Conservation (phyloP, 2,329 filamentous ascomycete species). For the Xylariaceae sp. region DNA sequence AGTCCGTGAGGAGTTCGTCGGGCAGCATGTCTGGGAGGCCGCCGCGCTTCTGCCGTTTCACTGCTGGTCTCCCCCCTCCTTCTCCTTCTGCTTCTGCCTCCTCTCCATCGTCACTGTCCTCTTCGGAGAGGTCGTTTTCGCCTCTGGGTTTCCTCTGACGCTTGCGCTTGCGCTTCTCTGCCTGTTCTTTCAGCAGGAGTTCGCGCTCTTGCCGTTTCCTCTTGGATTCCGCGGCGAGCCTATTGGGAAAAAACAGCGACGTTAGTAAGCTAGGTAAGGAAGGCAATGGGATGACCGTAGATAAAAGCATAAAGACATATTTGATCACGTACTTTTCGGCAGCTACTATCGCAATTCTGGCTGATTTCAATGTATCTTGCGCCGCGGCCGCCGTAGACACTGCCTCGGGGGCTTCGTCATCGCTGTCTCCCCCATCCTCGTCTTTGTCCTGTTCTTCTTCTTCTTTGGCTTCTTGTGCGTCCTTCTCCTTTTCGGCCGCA, state of each 20-base stretch:
- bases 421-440: slow-evolving; percentile 31
- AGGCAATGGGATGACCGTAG: neutral
- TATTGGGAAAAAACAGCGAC: slow-evolving; percentile 23
- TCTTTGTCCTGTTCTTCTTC: slow-evolving; percentile 30
- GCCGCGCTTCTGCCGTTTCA: slow-evolving; percentile 27
- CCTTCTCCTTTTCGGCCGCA: slow-evolving; percentile 18
- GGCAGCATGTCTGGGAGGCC: slow-evolving; percentile 46
- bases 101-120: slow-evolving; percentile 7
- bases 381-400: slow-evolving; percentile 49
- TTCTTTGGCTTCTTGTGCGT: slow-evolving; percentile 1
- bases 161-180: slow-evolving; percentile 41
- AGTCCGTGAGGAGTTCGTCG: slow-evolving; percentile 42
- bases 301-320: slow-evolving; percentile 2
- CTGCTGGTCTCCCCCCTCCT: slow-evolving; percentile 21
- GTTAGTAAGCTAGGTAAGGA: neutral
- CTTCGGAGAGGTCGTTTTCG: neutral
- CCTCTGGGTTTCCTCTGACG: slow-evolving; percentile 13
- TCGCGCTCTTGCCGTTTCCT: slow-evolving; percentile 52
- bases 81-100: no score
- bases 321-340: slow-evolving; percentile 44
- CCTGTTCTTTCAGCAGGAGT: slow-evolving; percentile 50
- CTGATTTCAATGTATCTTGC: slow-evolving; percentile 40
- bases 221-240: slow-evolving; percentile 47
- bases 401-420: slow-evolving; percentile 53
- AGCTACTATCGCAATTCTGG: slow-evolving; percentile 43